Evolutionary conservation across 2,329 filamentous ascomycete genomes (phyloP).

Genomic region (Cladophialophora immunda): DNA sequence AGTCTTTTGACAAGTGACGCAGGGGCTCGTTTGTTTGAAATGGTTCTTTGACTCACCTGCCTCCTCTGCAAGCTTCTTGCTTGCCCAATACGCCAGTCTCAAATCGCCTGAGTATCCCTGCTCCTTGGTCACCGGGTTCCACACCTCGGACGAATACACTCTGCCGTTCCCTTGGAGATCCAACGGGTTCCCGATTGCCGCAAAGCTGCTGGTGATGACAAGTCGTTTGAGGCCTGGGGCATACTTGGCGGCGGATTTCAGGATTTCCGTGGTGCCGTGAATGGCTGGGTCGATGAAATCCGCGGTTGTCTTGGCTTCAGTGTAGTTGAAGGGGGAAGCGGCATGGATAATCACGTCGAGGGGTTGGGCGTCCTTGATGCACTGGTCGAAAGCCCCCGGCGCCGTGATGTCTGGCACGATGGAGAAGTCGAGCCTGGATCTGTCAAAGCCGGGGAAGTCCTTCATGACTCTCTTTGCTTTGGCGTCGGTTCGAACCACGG

Average conservation of each 20-base stretch:
- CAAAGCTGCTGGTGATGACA: constrained; percentile 74
- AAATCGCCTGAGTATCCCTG: constrained; percentile 47
- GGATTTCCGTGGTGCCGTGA: constrained; percentile 69
- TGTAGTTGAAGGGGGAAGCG: constrained; percentile 77
- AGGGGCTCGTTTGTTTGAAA: not conserved
- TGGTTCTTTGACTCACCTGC: constrained; percentile 29
- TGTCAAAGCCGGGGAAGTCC: constrained; percentile 25
- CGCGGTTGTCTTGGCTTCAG: constrained; percentile 73
- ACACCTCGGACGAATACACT: constrained; percentile 50
- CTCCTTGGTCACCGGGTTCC: constrained; percentile 56
- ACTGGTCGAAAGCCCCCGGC: constrained; percentile 49
- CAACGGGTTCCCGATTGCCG: constrained; percentile 64
- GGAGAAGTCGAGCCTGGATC: constrained; percentile 39
- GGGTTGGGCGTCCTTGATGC: constrained; percentile 66
- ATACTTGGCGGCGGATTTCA: constrained; percentile 68
- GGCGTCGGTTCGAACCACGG: constrained; percentile 39
- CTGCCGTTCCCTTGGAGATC: constrained; percentile 46
- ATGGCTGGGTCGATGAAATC: constrained; percentile 67
- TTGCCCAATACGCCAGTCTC: constrained; percentile 54
- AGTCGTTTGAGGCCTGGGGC: constrained; percentile 76
- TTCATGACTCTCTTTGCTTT: constrained; percentile 40
- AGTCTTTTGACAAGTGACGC: not conserved
- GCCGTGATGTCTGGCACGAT: constrained; percentile 45
- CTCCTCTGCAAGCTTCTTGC: constrained; percentile 71
- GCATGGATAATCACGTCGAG: constrained; percentile 80